A percentile compares a stretch with the other conserved stretches of the same genome.
These are phyloP conservation scores for Arthroderma uncinatum DNA, from an alignment of 2,329 filamentous ascomycete genomes.

Conservation along the genomic window DNA sequence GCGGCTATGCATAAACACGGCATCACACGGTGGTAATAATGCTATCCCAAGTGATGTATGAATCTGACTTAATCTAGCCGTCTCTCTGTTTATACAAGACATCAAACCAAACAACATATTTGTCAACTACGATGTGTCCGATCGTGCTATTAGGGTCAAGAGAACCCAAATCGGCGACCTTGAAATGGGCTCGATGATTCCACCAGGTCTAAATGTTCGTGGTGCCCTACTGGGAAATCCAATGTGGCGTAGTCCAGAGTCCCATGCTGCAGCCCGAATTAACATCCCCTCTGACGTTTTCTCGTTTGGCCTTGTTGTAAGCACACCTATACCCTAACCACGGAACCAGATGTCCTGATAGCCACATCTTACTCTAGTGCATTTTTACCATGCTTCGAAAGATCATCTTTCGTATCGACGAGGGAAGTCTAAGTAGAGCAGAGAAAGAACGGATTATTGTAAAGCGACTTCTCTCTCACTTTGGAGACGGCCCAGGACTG, in stretches of 20 bases:
- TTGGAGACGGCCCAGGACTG: conserved; percentile 2
- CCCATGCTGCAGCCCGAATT: conserved; percentile 8
- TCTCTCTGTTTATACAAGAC: conserved; percentile 5
- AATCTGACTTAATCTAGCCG: too few species aligned
- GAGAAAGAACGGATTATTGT: conserved; percentile 8
- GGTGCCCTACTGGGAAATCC: conserved; percentile 10
- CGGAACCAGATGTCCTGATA: not conserved
- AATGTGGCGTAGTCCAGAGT: conserved; percentile 10
- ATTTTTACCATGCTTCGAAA: not conserved
- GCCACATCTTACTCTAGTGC: not conserved
- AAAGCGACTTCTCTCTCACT: conserved; percentile 9
- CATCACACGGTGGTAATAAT: conserved; percentile 8
- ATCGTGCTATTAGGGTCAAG: conserved; percentile 2
- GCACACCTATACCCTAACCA: not conserved
- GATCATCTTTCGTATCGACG: not conserved
- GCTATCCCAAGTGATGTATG: too few species aligned
- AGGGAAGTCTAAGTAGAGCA: not conserved
- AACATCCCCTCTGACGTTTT: conserved; percentile 8
- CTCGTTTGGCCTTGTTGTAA: conserved; percentile 10
- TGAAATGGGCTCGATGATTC: conserved; percentile 7
- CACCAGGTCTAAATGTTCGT: conserved; percentile 9
- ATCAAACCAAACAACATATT: conserved; percentile 13
- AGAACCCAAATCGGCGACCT: conserved; percentile 8
- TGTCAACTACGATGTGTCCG: conserved; percentile 7
- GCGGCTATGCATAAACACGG: conserved; percentile 8